A percentile compares a stretch with the other conserved stretches of the same genome.
phyloP scores from a whole-genome alignment of 805 yeast genomes.

The Starmerella apicola region DNA sequence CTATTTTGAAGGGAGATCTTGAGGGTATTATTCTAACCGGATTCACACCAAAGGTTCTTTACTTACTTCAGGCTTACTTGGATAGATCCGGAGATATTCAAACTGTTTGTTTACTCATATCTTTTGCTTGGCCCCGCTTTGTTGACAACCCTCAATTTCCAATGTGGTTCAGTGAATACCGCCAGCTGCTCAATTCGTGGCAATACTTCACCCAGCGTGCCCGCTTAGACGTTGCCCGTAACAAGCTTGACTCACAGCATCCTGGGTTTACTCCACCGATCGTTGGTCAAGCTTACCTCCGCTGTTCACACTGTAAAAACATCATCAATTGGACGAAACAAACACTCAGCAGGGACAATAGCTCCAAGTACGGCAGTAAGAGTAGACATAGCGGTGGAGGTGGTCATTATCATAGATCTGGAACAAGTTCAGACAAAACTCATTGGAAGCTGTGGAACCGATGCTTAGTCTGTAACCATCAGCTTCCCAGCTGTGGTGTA shows the following conservation, averaged over 20 bases:
- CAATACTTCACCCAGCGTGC: constrained; percentile 66
- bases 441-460: constrained; percentile 14
- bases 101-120: constrained; percentile 70
- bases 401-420: too few relatives aligned
- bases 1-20: constrained; percentile 65
- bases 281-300: constrained; percentile 55
- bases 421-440: not conserved
- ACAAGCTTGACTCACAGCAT: constrained; percentile 32
- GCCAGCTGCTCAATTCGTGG: constrained; percentile 67
- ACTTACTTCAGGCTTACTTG: constrained; percentile 72
- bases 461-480: constrained; percentile 80
- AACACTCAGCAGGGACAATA: not conserved
- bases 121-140: constrained; percentile 75
- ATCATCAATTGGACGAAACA: constrained; percentile 9
- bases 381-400: not conserved
- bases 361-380: not conserved
- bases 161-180: constrained; percentile 63
- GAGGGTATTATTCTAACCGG: constrained; percentile 90
- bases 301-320: constrained; percentile 74
- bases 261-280: constrained; percentile 4
- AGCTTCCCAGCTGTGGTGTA: constrained; percentile 82
- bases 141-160: constrained; percentile 61
- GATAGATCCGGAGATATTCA: constrained; percentile 85
- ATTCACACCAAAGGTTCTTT: constrained; percentile 73
- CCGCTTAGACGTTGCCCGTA: constrained; percentile 67